Evolutionary conservation across 371 early-diverging fungal species (phyloP), one percentile per base, ranked within the genome.

Genomic region (Mucor plumbeus): DNA sequence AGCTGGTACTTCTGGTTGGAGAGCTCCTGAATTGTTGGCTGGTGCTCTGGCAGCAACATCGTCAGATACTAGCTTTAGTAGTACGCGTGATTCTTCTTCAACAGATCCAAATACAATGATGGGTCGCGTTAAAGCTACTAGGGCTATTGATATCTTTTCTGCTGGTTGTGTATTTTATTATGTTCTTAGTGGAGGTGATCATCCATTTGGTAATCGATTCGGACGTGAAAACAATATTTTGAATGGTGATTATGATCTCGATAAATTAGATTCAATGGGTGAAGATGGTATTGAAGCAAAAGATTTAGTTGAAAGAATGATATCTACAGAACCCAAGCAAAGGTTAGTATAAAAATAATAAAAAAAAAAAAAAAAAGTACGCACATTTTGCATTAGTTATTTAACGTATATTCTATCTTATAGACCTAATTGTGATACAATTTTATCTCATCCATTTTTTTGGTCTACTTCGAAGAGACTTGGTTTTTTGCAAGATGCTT

Each of bases 91-190:
- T 14, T 38, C 64, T 6, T 60, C 64, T 11, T 36, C 54, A 13
- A 58, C 57, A 0, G 68, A 71, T 48, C 68, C 68, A 4, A 64
- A 60, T 2, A 63, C 48, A 3, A 67, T 72, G 67, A 55, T 64
- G 40, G 67, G 65, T 1, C 69, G 69, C 9, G 75, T 87, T 6
- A 85, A 94, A 33, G 91, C 97, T 64, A 96, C 98, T 5, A 80
- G 91, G 3, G 91, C 95, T 0, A 91, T 98, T 53, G 99, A 99
- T 74, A 90, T 99, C 40, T 99, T 99, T 71, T 94, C 97, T 2
- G 86, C 92, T 39, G 99, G 99, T 3, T 97, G 96, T 78, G 93
- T 98, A 5, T 95, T 94, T 69, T 95, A 93, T 76, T 98, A 95
- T 75, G 90, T 95, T 5, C 78, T 98, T 38, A 90, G 94, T 7